Evolutionary conservation across 176 grass and related monocot species (phyloP).

Genomic region (Oryza glumipatula): DNA sequence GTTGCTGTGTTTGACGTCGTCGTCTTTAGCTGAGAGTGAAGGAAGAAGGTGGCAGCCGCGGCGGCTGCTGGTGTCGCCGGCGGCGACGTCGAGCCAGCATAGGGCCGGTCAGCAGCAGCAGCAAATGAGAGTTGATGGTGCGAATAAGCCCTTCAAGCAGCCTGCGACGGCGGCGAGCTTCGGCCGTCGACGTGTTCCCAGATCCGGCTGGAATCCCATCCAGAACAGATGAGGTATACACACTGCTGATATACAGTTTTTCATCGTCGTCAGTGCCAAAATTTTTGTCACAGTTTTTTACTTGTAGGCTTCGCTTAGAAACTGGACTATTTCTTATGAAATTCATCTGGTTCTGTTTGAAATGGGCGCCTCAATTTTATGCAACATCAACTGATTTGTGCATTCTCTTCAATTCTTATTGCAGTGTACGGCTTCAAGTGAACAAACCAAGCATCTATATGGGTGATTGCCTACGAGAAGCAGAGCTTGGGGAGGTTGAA

Average conservation of each 20-base stretch:
- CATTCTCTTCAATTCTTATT: neutral
- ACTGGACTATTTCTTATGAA: neutral
- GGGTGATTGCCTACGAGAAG: neutral
- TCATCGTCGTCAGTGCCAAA: neutral
- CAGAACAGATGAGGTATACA: conserved; percentile 43
- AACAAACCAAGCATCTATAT: neutral
- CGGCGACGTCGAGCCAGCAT: conserved; percentile 35
- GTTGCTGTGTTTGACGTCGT: neutral
- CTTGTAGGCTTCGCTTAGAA: neutral
- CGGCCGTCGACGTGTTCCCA: conserved; percentile 37
- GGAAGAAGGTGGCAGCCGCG: neutral
- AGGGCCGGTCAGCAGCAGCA: conserved; percentile 10
- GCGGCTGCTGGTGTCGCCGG: conserved; percentile 42
- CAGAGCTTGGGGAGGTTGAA: conserved; percentile 12
- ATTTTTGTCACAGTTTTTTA: neutral
- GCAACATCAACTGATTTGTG: conserved; percentile 3
- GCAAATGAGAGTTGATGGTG: conserved; percentile 39
- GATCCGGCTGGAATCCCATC: conserved; percentile 51
- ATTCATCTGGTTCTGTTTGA: neutral
- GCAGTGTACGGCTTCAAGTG: neutral
- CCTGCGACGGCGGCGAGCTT: conserved; percentile 32
- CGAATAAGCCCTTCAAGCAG: conserved; percentile 33
- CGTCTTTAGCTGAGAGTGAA: neutral
- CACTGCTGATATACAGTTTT: neutral
- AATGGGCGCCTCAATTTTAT: neutral